Base-by-base conservation (phyloP, 805 yeast species). In the Yarrowia alimentaria region DNA sequence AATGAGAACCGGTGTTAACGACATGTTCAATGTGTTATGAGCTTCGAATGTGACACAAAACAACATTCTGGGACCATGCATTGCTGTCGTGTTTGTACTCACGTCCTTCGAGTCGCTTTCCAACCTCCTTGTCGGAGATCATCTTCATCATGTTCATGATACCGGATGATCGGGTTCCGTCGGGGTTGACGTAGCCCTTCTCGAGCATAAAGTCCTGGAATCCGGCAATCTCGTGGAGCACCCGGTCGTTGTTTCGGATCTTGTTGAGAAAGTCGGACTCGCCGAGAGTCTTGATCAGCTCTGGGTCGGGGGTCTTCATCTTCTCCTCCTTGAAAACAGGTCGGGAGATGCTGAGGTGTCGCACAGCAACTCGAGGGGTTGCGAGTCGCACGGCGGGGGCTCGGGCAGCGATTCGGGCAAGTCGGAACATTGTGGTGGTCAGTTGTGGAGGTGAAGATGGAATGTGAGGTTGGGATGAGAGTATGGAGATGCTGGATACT, bases 111-210 rank as follows among this genome's bases (percentile, higher is more conserved):
- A 63, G 47, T 55, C 60, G 55, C 19, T 47, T 54, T 18, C 60
- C 53, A 16, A 63, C 60, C 47, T 61, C 63, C 21, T 48, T 53
- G 53, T 62, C 64, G 38, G 63, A 55, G 53, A 63, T 42, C 43
- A 63, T 51, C 55, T 61, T 60, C 35, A 61, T 52, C 52, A 57
- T 60, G 50, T 57, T 52, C 60, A 58, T 54, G 22, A 57, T 10
- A 1, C 50, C 50, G 8, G 30, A 16, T 6, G 28, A 16, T 30
- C 37, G 35, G 8, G 37, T 30, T 2, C 50, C 50, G 22, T 43
- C 50, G n/a, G 37, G 30, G 37, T 43, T 43, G 17, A 43, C 29
- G 22, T 43, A 43, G 6, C 50, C 50, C 37, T 43, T 43, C 22
- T 43, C 37, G 18, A 43, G 37, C 50, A 43, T 43, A 18, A 43